Evolutionary conservation across 2,329 filamentous ascomycete genomes (phyloP), one percentile per base, ranked within the genome.

Genomic region (Arthrobotrys iridis): DNA sequence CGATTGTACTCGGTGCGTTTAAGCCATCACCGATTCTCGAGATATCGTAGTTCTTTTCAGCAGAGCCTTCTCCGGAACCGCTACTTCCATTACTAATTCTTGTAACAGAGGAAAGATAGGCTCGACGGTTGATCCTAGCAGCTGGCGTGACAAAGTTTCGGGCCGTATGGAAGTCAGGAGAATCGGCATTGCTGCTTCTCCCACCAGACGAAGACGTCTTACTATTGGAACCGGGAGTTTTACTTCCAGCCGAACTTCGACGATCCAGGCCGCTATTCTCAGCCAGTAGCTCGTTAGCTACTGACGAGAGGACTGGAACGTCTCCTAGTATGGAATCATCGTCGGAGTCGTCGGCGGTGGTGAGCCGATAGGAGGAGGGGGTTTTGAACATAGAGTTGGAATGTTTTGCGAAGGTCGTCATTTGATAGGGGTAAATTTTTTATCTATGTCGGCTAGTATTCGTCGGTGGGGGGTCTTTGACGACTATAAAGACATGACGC

Each of bases 401-500:
- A 28, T 52, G 35, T 26, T 43, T 55, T 37, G 70, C 70, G 52
- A 66, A 67, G 26, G 71, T 76, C 33, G 72, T 59, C 72, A 76
- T 76, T 64, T 71, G 20, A 43, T 33, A 37, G 30, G 30, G 40
- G 30, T 46, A 64, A 37, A 45, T 45, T 43, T 65, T 28, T 33
- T 70, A 43, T 60, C 40, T 62, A 10, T 22, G 60, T 73, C 30
- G 50, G 52, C 63, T 57, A 67, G 62, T 65, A 35, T 68, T 43
- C 30, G 15, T 55, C 8, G 22, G 28, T 22, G n/a, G 30, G 18
- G 24, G 37, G 37, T 63, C 46, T 64, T 58, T 75, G 63, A 45
- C 48, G 63, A 58, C 58, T 75, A 75, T 75, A 75, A 68, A 58
- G 35, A 43, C 71, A 75, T 75, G 71, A 75, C 71, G 63, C 71